Conservation (phyloP, 2,329 filamentous ascomycete genomes). For the Ceratocystis lukuohia region DNA sequence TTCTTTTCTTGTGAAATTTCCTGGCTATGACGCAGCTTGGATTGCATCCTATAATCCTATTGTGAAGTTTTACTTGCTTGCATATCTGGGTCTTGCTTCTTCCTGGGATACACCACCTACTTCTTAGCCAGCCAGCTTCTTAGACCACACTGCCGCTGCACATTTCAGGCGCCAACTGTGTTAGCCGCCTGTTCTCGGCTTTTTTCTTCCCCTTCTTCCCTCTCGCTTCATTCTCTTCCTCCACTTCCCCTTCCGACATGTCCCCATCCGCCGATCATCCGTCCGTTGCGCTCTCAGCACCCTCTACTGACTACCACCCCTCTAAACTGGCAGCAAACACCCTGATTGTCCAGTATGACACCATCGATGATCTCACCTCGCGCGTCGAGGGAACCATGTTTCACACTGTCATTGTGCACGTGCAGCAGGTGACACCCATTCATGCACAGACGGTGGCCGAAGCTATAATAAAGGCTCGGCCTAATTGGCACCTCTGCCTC, state of each 20-base stretch:
- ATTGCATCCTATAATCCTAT: conserved; percentile 4
- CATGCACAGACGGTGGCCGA: neutral
- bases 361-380: conserved; percentile 12
- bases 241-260: neutral
- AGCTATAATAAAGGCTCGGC: neutral
- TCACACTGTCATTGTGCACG: conserved; percentile 14
- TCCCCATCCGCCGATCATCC: neutral
- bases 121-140: neutral
- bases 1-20: neutral
- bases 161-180: neutral
- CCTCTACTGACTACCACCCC: conserved; percentile 9
- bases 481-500: conserved; percentile 12
- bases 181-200: neutral
- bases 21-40: conserved; percentile 7
- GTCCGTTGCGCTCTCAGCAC: neutral
- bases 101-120: neutral
- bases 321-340: conserved; percentile 16
- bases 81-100: neutral
- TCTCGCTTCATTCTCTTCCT: neutral
- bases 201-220: neutral
- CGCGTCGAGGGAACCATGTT: conserved; percentile 14
- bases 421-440: conserved; percentile 5
- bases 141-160: neutral
- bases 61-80: neutral
- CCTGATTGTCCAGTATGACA: conserved; percentile 16